phyloP scores from a whole-genome alignment of 164 flowering plant species.

The Chloranthus sessilifolius region DNA sequence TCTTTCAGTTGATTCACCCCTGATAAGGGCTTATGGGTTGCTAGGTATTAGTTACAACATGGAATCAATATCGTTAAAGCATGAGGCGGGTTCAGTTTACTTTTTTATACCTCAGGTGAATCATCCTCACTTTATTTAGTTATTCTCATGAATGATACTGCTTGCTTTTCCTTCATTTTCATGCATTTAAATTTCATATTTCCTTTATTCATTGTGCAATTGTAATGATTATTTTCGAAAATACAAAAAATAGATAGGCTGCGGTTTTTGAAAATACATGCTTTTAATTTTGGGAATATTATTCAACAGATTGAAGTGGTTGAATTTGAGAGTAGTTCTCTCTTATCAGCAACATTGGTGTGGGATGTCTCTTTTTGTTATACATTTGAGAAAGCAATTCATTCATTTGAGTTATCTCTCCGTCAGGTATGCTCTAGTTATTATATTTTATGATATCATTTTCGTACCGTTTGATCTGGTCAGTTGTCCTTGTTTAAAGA shows the following conservation, averaged over 20 bases:
- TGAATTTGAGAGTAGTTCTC: conserved; percentile 48
- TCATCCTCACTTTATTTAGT: conserved; percentile 8
- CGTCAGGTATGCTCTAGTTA: conserved; percentile 47
- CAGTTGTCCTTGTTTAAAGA: too few relatives aligned
- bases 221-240: too few relatives aligned
- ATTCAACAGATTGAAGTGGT: conserved; percentile 71
- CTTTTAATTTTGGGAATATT: background rate
- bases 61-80: conserved; percentile 34
- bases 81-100: conserved; percentile 50
- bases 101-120: conserved; percentile 80
- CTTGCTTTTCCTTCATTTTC: too few relatives aligned
- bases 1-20: conserved; percentile 50
- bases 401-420: conserved; percentile 43
- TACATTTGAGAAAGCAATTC: conserved; percentile 50
- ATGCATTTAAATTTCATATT: too few relatives aligned
- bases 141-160: too few relatives aligned
- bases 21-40: conserved; percentile 65
- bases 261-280: too few relatives aligned
- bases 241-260: too few relatives aligned
- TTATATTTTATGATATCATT: conserved; percentile 7
- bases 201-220: too few relatives aligned
- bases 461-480: too few relatives aligned
- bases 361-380: conserved; percentile 53
- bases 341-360: conserved; percentile 71
- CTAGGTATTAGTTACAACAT: conserved; percentile 35